Evolutionary conservation across 2,329 filamentous ascomycete genomes (phyloP).

Genomic region (Cercospora nicotianae): DNA sequence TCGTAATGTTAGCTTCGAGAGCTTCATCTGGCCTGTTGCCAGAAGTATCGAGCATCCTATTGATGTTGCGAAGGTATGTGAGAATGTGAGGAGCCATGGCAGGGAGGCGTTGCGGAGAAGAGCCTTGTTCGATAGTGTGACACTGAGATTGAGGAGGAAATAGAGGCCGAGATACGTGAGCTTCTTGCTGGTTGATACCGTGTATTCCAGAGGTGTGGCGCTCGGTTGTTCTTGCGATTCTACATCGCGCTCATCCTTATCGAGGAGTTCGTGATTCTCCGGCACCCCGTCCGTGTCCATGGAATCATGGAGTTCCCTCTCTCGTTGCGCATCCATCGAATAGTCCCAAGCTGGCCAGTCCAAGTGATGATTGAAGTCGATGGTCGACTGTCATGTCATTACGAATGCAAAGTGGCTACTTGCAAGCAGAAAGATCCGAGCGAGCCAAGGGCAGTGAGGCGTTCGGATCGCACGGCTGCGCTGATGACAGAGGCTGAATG

Average conservation of each 20-base stretch:
- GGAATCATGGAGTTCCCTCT: conserved; percentile 11
- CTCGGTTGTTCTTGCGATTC: conserved; percentile 13
- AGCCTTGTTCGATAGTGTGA: conserved; percentile 62
- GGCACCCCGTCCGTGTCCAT: conserved; percentile 16
- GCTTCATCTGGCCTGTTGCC: conserved; percentile 54
- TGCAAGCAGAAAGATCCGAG: neutral
- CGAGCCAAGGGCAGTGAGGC: neutral
- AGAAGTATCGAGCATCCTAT: conserved; percentile 57
- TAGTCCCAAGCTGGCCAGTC: neutral
- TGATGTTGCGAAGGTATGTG: conserved; percentile 59
- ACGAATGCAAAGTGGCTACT: neutral
- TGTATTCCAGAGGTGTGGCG: conserved; percentile 29
- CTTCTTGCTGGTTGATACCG: conserved; percentile 30
- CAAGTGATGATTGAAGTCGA: neutral
- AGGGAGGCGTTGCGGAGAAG: conserved; percentile 57
- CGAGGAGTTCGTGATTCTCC: conserved; percentile 21
- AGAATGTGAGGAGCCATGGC: conserved; percentile 61
- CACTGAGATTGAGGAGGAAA: conserved; percentile 51
- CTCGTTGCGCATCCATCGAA: conserved; percentile 5
- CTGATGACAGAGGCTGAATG: conserved; percentile 2
- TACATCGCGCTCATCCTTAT: conserved; percentile 21
- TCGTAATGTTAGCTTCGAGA: conserved; percentile 53
- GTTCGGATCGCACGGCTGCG: conserved; percentile 9
- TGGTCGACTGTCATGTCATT: neutral
- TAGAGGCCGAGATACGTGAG: conserved; percentile 41